Evolutionary conservation across 2,329 filamentous ascomycete genomes (phyloP), one percentile per base, ranked within the genome.

Genomic region (Trichoderma breve): DNA sequence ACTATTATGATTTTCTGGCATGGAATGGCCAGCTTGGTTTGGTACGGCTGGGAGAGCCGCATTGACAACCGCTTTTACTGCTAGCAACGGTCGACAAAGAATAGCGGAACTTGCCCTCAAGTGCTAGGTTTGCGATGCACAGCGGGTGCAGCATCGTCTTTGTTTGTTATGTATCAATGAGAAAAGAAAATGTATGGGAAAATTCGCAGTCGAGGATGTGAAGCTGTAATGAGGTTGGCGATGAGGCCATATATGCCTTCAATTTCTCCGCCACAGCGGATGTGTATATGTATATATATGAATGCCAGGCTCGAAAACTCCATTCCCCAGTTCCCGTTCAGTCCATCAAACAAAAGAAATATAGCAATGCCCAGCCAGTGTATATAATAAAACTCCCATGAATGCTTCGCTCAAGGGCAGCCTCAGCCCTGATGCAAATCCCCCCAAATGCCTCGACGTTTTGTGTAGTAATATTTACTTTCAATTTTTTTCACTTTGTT

Each of bases 341-440:
- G 9, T 26, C 53, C 53, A 8, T 32, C 65, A 21, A 18, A 58
- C 53, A 47, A 18, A 47, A 32, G n/a, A 53, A 65, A 53, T 2
- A 57, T 30, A 43, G n/a, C 24, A 18, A 68, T 47, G 24, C 65
- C 55, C 53, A 34, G 34, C 36, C 60, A 43, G 18, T 36, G 30
- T 26, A 21, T 39, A 68, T 32, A 36, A 15, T 36, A 47, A 36
- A 57, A 58, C 32, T 21, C 8, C 34, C 28, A n/a, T 34, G 14
- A 30, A 70, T 70, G 66, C 66, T 62, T 61, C 66, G 57, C 66
- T 69, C 55, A 69, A 69, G 18, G 11, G 12, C n/a, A 9, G 6
- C 18, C 11, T n/a, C 43, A 14, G 7, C 26, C 34, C 34, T 39
- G 11, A 53, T 67, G 32, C 63, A 26, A 15, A n/a, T 24, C 39